Conservation (phyloP, 371 early-diverging fungal genomes). For the Mucor velutinosus region DNA sequence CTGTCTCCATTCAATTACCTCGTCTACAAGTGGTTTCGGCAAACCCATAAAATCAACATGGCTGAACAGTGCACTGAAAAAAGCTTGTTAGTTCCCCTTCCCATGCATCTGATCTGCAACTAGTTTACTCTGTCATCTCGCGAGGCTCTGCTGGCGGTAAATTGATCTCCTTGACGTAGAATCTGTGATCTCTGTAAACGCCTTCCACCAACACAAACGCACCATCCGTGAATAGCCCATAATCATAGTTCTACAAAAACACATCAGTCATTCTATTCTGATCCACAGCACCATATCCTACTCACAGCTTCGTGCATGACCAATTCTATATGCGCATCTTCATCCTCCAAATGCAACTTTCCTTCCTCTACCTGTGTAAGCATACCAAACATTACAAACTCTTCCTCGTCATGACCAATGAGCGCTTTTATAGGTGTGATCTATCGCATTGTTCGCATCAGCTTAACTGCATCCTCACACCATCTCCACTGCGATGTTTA, state of each 20-base stretch:
- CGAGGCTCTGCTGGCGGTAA: conserved; percentile 81
- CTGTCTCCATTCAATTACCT: conserved; percentile 25
- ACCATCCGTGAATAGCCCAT: conserved; percentile 82
- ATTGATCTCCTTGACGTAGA: conserved; percentile 69
- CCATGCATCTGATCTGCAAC: not conserved
- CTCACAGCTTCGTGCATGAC: conserved; percentile 54
- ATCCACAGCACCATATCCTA: not conserved
- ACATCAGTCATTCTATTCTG: not conserved
- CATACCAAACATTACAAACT: conserved; percentile 88
- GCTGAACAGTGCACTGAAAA: conserved; percentile 45
- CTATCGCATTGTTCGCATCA: conserved; percentile 27
- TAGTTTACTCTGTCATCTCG: conserved; percentile 56
- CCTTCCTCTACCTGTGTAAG: conserved; percentile 83
- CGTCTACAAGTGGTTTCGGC: conserved; percentile 50
- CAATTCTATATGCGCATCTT: conserved; percentile 73
- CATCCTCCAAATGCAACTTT: conserved; percentile 84
- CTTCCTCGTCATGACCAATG: conserved; percentile 73
- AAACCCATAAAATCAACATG: conserved; percentile 64
- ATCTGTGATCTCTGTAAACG: conserved; percentile 65
- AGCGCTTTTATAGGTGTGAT: conserved; percentile 83
- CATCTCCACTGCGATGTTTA: conserved; percentile 3
- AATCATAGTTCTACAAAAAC: conserved; percentile 42
- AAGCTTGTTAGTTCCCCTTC: not conserved
- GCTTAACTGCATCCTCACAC: not conserved
- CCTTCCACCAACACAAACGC: conserved; percentile 88